Conservation (phyloP, 495 filamentous ascomycete genomes). For the Neurospora sublineolata region DNA sequence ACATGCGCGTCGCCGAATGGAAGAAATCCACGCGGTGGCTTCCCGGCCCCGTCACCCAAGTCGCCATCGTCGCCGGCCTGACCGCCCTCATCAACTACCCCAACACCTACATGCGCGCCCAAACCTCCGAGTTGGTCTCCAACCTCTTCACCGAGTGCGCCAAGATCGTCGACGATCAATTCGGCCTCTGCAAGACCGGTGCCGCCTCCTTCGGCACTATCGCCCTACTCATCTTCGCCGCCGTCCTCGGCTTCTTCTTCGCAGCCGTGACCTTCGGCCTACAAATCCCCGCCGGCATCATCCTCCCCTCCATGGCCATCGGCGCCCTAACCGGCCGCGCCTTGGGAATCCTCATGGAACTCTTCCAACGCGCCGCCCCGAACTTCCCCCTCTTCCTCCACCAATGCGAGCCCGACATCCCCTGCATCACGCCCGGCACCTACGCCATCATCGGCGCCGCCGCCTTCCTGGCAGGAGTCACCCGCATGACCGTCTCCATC, state of each 20-base stretch:
- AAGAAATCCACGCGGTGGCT: constrained; percentile 50
- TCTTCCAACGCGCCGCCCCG: constrained; percentile 74
- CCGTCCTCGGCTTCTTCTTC: constrained; percentile 72
- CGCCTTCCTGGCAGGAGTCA: constrained; percentile 92
- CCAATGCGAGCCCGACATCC: constrained; percentile 74
- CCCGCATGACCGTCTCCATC: constrained; percentile 91
- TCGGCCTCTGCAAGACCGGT: constrained; percentile 78
- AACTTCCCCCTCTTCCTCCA: constrained; percentile 57
- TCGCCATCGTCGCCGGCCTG: constrained; percentile 57
- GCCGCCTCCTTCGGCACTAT: constrained; percentile 59
- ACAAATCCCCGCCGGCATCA: constrained; percentile 93
- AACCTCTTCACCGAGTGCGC: constrained; percentile 86
- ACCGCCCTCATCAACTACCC: constrained; percentile 90
- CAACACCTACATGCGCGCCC: constrained; percentile 86
- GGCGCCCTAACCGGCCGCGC: constrained; percentile 89
- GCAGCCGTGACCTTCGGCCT: constrained; percentile 87
- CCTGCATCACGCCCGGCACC: constrained; percentile 86
- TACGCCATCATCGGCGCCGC: constrained; percentile 96
- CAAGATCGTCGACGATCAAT: constrained; percentile 62
- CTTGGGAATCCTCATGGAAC: constrained; percentile 76
- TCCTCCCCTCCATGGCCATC: constrained; percentile 94
- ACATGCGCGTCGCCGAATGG: constrained; percentile 79
- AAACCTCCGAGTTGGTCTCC: constrained; percentile 84
- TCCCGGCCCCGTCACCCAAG: constrained; percentile 62
- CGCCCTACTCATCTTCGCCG: constrained; percentile 65